Percentiles rank a stretch among this genome's conserved stretches.
These are phyloP conservation scores for Talaromyces proteolyticus DNA, from an alignment of 495 filamentous ascomycete species.

Conservation along the genomic window DNA sequence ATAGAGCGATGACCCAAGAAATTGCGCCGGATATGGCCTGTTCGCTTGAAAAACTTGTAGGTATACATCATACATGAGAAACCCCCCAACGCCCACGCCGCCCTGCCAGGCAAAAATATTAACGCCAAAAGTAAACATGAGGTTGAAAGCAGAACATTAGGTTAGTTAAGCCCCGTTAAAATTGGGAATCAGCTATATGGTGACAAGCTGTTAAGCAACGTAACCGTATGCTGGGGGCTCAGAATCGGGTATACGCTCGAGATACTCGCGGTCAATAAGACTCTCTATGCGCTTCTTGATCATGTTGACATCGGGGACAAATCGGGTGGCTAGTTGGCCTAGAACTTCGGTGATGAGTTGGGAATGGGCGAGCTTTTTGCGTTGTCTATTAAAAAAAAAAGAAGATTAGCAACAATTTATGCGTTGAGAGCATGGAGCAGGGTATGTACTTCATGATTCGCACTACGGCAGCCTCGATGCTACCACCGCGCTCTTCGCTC, in stretches of 20 bases:
- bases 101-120: no score
- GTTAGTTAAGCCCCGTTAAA: no score
- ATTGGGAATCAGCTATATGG: no score
- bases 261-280: conserved; percentile 85
- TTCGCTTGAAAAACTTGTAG: no score
- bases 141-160: no score
- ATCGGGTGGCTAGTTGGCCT: conserved; percentile 67
- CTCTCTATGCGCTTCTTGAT: conserved; percentile 94
- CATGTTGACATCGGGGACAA: conserved; percentile 84
- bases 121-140: no score
- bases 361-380: conserved; percentile 75
- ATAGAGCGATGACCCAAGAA: no score
- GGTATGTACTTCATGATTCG: conserved; percentile 87
- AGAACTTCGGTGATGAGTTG: conserved; percentile 84
- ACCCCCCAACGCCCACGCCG: no score
- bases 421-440: neutral
- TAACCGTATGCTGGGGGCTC: conserved; percentile 71
- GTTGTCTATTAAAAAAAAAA: conserved; percentile 63
- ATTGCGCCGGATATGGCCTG: no score
- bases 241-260: conserved; percentile 74
- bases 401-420: conserved; percentile 11
- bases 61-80: no score
- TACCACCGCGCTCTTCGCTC: conserved; percentile 66
- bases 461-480: conserved; percentile 87
- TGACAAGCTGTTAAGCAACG: conserved; percentile 61